phyloP scores from a whole-genome alignment of 1,139 yeast genomes.

The Yamadazyma trypodendri region DNA sequence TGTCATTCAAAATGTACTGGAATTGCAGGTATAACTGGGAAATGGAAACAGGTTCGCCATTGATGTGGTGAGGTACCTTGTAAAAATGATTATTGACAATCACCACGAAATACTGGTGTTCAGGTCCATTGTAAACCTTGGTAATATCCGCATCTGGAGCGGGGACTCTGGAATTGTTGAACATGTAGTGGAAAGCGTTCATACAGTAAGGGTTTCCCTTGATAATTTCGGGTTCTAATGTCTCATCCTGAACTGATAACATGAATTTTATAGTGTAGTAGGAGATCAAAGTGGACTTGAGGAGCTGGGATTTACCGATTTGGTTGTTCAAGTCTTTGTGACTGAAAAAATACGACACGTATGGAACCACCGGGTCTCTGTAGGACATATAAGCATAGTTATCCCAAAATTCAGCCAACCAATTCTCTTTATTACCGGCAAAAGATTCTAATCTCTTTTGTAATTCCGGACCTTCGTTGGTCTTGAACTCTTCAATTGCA shows the following conservation, averaged over 20 bases:
- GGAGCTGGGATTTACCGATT: slow-evolving; percentile 68
- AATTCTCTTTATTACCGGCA: slow-evolving; percentile 69
- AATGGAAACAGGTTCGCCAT: slow-evolving; percentile 56
- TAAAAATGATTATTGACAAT: slow-evolving; percentile 78
- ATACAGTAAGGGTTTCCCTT: slow-evolving; percentile 84
- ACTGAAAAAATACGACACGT: slow-evolving; percentile 84
- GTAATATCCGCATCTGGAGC: slow-evolving; percentile 58
- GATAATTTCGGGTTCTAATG: slow-evolving; percentile 75
- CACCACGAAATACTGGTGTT: slow-evolving; percentile 72
- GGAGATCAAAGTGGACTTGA: slow-evolving; percentile 67
- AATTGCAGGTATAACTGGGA: slow-evolving; percentile 69
- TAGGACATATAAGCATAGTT: slow-evolving; percentile 88
- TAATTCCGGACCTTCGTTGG: slow-evolving; percentile 59
- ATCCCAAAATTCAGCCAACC: slow-evolving; percentile 95
- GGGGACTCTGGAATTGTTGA: slow-evolving; percentile 85
- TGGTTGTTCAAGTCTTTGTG: slow-evolving; percentile 65
- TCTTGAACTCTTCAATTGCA: slow-evolving; percentile 65
- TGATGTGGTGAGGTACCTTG: slow-evolving; percentile 67
- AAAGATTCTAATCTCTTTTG: slow-evolving; percentile 64
- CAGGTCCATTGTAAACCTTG: slow-evolving; percentile 44
- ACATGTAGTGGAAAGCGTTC: slow-evolving; percentile 92
- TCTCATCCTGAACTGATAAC: slow-evolving; percentile 55
- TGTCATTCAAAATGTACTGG: slow-evolving; percentile 49
- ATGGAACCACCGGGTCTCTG: slow-evolving; percentile 92
- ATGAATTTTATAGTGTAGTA: slow-evolving; percentile 56